Base-by-base conservation (phyloP, 805 yeast species). In the Yamadazyma insecticola region DNA sequence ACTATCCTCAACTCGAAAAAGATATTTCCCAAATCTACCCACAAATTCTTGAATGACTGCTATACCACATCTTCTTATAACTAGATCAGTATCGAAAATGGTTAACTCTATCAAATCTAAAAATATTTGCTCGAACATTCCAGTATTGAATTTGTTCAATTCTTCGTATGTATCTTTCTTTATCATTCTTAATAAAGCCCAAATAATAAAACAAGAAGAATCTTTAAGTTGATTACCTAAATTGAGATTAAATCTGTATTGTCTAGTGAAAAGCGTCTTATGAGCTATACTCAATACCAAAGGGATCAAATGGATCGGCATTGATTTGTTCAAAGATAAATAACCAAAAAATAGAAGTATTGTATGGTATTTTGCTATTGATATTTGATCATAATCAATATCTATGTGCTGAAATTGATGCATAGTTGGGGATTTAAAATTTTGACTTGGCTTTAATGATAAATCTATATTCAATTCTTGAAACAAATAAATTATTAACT, bases 1-100 rank as follows among this genome's bases (percentile, higher is more conserved):
- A 2, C 20, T 41, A 10, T 44, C 44, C 13, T 29, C 13, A 4
- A 42, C 30, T 3, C 36, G 40, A 45, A 76, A 57, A 16, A 67
- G 35, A 18, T 35, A 19, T 9, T 56, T 57, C 1, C 84, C 84
- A 48, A 76, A 79, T 22, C 97, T 60, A 0, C 97, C 97, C 3
- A 86, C 51, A 11, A 82, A 65, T 47, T 89, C 97, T 49, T 89
- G 97, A 5, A 89, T 46, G 0, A 92, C 90, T 1, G 97, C 96
- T 4, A 86, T 66, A 1, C 89, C 80, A 12, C 96, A 89, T 35
- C 94, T 64, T 34, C 96, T 65, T 5, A 88, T 73, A 36, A 78
- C 68, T 13, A 86, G 60, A 33, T 88, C 96, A 14, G 67, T 59
- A 50, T 89, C 97, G 48, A 81, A 80, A 29, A 85, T 65, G 6